These are phyloP conservation scores for Sarcocystis neurona DNA, from an alignment of 169 alveolate genomes.

Conservation along the genomic window DNA sequence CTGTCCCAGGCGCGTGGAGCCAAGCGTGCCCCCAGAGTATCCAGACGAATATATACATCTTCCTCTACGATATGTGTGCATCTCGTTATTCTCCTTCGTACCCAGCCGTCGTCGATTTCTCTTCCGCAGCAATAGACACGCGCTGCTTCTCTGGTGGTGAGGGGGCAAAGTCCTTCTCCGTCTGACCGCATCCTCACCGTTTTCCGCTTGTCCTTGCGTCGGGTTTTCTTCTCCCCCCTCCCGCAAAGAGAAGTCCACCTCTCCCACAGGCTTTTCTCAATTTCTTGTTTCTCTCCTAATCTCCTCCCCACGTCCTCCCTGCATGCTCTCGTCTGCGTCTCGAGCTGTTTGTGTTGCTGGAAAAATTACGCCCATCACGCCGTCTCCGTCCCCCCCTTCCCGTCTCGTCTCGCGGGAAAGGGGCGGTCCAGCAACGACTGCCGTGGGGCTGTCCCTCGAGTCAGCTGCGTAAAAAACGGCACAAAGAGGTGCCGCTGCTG, in stretches of 20 bases:
- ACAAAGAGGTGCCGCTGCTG: no score
- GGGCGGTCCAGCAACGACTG: background rate
- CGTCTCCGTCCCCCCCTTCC: background rate
- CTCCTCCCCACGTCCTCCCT: background rate
- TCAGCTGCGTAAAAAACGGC: no score
- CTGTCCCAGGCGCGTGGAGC: no score
- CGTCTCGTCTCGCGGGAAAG: background rate
- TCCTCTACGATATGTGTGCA: no score
- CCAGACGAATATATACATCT: no score
- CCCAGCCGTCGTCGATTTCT: no score
- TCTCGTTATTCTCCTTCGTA: no score
- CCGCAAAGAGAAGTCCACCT: no score
- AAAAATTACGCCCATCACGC: background rate
- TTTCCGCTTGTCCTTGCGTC: background rate
- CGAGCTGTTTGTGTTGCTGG: background rate
- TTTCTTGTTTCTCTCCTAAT: background rate
- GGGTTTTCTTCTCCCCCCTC: constrained; percentile 1
- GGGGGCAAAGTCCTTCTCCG: background rate
- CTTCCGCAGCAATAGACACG: no score
- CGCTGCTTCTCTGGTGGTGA: no score
- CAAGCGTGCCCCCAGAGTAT: no score
- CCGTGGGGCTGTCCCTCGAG: background rate
- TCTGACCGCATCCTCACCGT: background rate
- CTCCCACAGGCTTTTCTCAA: no score
- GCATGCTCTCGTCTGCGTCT: background rate